Percentiles rank a stretch among this genome's conserved stretches.
Evolutionary conservation across 1,139 yeast genomes (phyloP).

Genomic region (Arxiozyma slooffiae): DNA sequence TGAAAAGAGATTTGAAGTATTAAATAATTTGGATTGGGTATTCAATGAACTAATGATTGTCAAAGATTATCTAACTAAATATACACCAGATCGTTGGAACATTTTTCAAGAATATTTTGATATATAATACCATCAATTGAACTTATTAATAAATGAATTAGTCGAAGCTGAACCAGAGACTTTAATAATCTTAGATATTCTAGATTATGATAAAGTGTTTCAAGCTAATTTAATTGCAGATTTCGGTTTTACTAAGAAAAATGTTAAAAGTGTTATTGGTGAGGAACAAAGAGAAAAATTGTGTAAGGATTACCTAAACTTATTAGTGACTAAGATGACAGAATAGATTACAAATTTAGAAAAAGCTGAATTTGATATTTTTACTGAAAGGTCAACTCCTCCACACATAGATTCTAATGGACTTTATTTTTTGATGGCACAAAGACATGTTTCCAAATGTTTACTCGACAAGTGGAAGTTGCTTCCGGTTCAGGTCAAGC

Average conservation of each 20-base stretch:
- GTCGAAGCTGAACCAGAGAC: constrained; percentile 70
- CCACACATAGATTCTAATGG: constrained; percentile 66
- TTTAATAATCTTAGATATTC: constrained; percentile 48
- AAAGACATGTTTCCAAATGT: constrained; percentile 69
- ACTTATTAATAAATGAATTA: constrained; percentile 51
- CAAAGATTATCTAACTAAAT: constrained; percentile 45
- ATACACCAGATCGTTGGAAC: constrained; percentile 66
- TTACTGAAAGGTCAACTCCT: constrained; percentile 52
- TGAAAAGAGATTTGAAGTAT: constrained; percentile 42
- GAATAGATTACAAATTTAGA: constrained; percentile 73
- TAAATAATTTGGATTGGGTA: constrained; percentile 72
- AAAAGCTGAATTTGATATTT: constrained; percentile 52
- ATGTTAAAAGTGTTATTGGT: constrained; percentile 50
- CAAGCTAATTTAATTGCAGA: constrained; percentile 40
- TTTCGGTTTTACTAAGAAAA: constrained; percentile 37
- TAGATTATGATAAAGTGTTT: constrained; percentile 70
- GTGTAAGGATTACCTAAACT: constrained; percentile 61
- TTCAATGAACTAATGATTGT: constrained; percentile 69
- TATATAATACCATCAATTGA: constrained; percentile 60
- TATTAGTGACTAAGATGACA: constrained; percentile 60
- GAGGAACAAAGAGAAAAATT: constrained; percentile 53
- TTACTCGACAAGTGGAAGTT: constrained; percentile 85
- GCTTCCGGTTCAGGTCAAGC: constrained; percentile 85
- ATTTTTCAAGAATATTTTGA: constrained; percentile 52
- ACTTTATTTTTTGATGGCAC: constrained; percentile 57